phyloP scores from a whole-genome alignment of 352 stramenopile genomes.

The Globisporangium echinulatum region DNA sequence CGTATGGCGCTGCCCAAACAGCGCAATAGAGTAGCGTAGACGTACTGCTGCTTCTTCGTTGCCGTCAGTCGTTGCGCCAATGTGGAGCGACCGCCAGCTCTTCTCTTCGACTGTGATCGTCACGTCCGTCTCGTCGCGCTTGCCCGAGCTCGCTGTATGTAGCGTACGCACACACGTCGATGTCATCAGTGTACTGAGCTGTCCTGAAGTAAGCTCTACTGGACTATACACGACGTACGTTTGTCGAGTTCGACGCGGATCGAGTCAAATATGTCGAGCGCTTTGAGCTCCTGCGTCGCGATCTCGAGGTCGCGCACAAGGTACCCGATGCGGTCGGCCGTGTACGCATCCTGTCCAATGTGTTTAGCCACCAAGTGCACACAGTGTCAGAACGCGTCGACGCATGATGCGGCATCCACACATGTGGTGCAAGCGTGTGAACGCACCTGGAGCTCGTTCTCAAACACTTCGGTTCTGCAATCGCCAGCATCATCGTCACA shows the following conservation, averaged over 20 bases:
- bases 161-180: background rate
- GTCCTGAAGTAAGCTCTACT: no score
- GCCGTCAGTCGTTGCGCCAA: conserved; percentile 79
- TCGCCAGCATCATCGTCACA: background rate
- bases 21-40: background rate
- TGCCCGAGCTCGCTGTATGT: conserved; percentile 50
- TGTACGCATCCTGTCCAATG: conserved; percentile 40
- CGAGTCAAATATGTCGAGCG: conserved; percentile 81
- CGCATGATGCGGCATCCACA: background rate
- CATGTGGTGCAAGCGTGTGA: background rate
- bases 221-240: conserved; percentile 19
- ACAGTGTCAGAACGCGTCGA: background rate
- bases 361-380: background rate
- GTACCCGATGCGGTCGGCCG: conserved; percentile 58
- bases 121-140: conserved; percentile 74
- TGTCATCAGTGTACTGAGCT: background rate
- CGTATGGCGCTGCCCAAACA: no score
- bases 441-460: conserved; percentile 76
- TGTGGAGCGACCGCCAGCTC: conserved; percentile 76
- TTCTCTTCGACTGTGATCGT: conserved; percentile 87
- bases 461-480: conserved; percentile 71
- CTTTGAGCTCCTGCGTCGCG: conserved; percentile 62
- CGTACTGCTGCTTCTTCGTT: conserved; percentile 77
- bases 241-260: conserved; percentile 79
- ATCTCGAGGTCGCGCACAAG: conserved; percentile 51